Base-by-base conservation (phyloP, 305 asterid genomes). In the Striga hermonthica region DNA sequence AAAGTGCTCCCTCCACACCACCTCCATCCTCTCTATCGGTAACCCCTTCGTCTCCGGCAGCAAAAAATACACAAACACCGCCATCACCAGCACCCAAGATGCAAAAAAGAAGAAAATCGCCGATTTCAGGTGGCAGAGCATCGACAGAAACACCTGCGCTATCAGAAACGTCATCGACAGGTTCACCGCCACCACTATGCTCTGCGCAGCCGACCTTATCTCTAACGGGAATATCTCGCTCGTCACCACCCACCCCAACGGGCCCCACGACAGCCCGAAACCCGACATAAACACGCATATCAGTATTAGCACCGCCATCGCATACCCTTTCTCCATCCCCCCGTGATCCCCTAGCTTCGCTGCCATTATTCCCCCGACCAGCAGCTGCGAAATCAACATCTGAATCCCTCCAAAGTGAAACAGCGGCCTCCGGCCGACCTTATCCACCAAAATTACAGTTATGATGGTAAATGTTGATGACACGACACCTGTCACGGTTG, bases 261-360 rank as follows among this genome's bases (percentile, higher is more conserved):
- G 85, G 14, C 81, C 85, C 85, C 85, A 81, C 0, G 83, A 81
- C 31, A 67, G 57, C 12, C 75, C 79, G 11, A 78, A 81, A 0
- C 79, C 81, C 4, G 73, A 60, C 3, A 77, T 66, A 57, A 68
- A 75, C 1, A 50, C 13, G 28, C 78, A 77, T 0, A 80, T 73
- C 36, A 76, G 11, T 0, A 79, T 3, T 40, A 79, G 34, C 4
- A 75, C 72, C 3, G 39, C 47, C 3, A 64, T 36, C 1, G 76
- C 83, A 34, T 62, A 75, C 13, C 78, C 86, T 22, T 69, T 72
- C 45, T 66, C 67, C 67, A 85, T 6, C 3, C 41, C 73, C 11
- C 82, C 86, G 8, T 81, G 75, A 53, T 85, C 92, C 10, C 89
- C 85, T 1, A 85, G 52, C 60, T 83, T 81, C 1, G 75, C 76